phyloP scores from a whole-genome alignment of 306 rosid genomes.

The Malus domestica region ASM211411v1 NC_041803.1:43359001-43359500 shows the following conservation, averaged over 20 bases:
- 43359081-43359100: slow-evolving; percentile 22
- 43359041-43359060: slow-evolving; percentile 40
- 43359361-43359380: slow-evolving; percentile 81
- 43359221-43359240: slow-evolving; percentile 41
- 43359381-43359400: slow-evolving; percentile 61
- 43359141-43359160: slow-evolving; percentile 23
- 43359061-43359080: slow-evolving; percentile 38
- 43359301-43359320: slow-evolving; percentile 43
- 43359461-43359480: not conserved
- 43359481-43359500: not conserved
- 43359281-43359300: slow-evolving; percentile 32
- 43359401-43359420: slow-evolving; percentile 53
- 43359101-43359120: slow-evolving; percentile 32
- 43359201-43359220: slow-evolving; percentile 34
- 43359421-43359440: slow-evolving; percentile 45
- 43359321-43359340: slow-evolving; percentile 35
- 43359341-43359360: slow-evolving; percentile 71
- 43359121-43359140: slow-evolving; percentile 6
- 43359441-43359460: slow-evolving; percentile 5
- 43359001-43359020: slow-evolving; percentile 26
- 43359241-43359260: slow-evolving; percentile 35
- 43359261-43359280: slow-evolving; percentile 24
- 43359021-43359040: slow-evolving; percentile 50
- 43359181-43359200: slow-evolving; percentile 29
- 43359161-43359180: slow-evolving; percentile 38